Evolutionary conservation across 2,329 filamentous ascomycete genomes (phyloP).

Genomic region (Diaporthe citrichinensis): DNA sequence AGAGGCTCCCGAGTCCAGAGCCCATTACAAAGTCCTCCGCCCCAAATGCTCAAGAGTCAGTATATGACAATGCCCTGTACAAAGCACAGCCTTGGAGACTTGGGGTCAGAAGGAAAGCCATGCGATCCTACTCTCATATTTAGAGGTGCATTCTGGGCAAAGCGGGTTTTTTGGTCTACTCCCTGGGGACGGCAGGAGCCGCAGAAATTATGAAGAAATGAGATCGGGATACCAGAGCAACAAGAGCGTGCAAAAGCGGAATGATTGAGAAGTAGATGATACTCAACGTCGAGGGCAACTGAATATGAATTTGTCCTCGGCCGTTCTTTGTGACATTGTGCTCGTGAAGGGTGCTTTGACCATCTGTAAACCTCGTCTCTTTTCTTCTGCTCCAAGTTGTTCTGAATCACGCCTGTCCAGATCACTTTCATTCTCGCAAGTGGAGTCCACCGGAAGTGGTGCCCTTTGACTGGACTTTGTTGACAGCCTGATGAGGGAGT

Average conservation of each 20-base stretch:
- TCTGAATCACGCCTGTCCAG: too few species aligned
- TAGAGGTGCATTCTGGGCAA: not conserved
- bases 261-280: constrained; percentile 15
- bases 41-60: not conserved
- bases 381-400: not conserved
- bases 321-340: not conserved
- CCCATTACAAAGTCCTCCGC: not conserved
- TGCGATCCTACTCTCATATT: not conserved
- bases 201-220: constrained; percentile 33
- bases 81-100: not conserved
- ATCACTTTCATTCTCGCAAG: not conserved
- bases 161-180: constrained; percentile 14
- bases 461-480: not conserved
- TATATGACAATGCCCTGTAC: not conserved
- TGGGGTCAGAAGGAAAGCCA: too few species aligned
- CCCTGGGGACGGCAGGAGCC: constrained; percentile 18
- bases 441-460: not conserved
- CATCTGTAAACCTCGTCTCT: not conserved
- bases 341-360: not conserved
- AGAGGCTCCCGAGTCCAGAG: not conserved
- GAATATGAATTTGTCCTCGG: not conserved
- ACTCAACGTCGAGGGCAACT: not conserved
- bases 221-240: constrained; percentile 18
- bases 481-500: not conserved
- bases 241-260: not conserved